Percentiles rank a stretch among this genome's conserved stretches.
phyloP scores from a whole-genome alignment of 1,284 basidiomycete species.

The Ustilago sp. region DNA sequence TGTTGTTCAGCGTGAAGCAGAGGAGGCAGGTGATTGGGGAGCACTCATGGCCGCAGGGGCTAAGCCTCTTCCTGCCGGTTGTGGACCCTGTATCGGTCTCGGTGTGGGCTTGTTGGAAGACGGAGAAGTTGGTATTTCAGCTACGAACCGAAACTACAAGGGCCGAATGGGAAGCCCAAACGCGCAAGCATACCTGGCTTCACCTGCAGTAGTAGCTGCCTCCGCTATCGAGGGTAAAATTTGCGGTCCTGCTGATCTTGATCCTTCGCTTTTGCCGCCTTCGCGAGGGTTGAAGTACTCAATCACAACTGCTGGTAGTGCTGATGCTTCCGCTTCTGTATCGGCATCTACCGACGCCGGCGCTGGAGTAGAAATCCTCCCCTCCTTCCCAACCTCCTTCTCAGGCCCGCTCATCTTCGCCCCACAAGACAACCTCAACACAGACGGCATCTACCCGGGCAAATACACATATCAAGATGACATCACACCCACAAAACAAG shows the following conservation, averaged over 20 bases:
- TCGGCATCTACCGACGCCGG: constrained; percentile 46
- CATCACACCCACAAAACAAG: constrained; percentile 92
- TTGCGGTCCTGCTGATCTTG: constrained; percentile 79
- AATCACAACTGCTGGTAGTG: constrained; percentile 66
- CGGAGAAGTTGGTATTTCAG: constrained; percentile 94
- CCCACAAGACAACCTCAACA: constrained; percentile 97
- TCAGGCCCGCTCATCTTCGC: constrained; percentile 87
- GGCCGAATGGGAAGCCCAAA: constrained; percentile 97
- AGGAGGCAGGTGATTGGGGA: constrained; percentile 88
- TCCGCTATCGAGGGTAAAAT: constrained; percentile 93
- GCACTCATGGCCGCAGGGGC: constrained; percentile 87
- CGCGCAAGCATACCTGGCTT: constrained; percentile 93
- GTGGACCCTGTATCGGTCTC: constrained; percentile 97
- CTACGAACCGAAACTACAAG: constrained; percentile 99
- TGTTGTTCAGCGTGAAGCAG: constrained; percentile 88
- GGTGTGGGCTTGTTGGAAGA: constrained; percentile 92
- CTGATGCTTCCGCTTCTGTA: constrained; percentile 54
- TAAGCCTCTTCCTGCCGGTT: constrained; percentile 91
- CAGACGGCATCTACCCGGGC: constrained; percentile 97
- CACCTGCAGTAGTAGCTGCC: constrained; percentile 95
- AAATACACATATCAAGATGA: constrained; percentile 99
- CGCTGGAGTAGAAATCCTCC: constrained; percentile 51
- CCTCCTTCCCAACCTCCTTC: constrained; percentile 81
- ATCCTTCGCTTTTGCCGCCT: constrained; percentile 74
- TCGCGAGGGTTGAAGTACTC: constrained; percentile 71